These are phyloP conservation scores for Fusarium xyrophilum DNA, from an alignment of 2,329 filamentous ascomycete species.

Conservation along the genomic window DNA sequence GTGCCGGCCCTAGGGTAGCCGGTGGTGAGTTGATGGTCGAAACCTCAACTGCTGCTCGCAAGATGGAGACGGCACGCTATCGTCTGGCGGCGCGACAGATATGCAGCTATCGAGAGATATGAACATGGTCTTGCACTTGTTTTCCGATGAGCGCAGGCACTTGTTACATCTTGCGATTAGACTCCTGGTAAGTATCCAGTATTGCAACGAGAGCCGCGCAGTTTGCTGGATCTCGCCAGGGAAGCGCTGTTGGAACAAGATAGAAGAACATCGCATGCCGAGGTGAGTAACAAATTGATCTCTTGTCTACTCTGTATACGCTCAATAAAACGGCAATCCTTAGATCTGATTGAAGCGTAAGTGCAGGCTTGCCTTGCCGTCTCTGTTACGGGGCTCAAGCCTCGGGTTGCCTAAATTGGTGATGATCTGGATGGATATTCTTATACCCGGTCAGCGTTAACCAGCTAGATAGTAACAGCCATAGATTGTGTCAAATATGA, in stretches of 20 bases:
- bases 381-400: background rate
- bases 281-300: background rate
- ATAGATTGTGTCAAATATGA: background rate
- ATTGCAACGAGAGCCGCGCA: background rate
- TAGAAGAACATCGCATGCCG: no score
- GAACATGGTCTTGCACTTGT: background rate
- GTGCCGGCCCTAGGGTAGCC: background rate
- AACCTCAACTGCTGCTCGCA: background rate
- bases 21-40: no score
- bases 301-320: fast-evolving
- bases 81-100: background rate
- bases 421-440: background rate
- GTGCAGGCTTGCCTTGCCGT: background rate
- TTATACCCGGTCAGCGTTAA: background rate
- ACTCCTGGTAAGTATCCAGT: background rate
- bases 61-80: background rate
- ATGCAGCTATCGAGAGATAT: background rate
- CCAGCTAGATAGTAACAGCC: fast-evolving
- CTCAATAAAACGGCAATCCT: background rate
- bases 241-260: no score
- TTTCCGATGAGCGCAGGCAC: background rate
- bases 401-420: constrained; percentile 29
- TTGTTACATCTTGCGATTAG: background rate
- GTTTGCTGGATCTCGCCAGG: no score
- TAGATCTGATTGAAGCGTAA: background rate